Evolutionary conservation across 1,139 yeast genomes (phyloP), one percentile per base, ranked within the genome.

Genomic region (Blastobotrys proliferans): DNA sequence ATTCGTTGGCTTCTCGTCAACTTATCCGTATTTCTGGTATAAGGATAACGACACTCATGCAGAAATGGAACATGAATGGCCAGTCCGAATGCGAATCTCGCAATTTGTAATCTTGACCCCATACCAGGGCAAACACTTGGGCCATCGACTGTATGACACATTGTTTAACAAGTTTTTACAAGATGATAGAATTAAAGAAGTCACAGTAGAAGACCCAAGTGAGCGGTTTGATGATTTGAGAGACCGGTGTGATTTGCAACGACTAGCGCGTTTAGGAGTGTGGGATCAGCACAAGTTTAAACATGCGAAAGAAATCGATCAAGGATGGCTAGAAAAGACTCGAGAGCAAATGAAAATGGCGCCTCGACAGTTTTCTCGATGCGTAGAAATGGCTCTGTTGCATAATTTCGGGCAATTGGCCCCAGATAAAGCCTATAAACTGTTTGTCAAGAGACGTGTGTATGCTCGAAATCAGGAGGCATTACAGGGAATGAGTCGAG

Each of bases 191-290:
- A 77, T 88, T n/a, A 65, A 69, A 30, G 95, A 90, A 56, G 73
- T 92, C 32, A 88, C 92, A 0, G 90, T 94, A 8, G 98, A 92
- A 61, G 98, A 94, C 60, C 98, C 98, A 2, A 86, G 84, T 58
- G 97, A 90, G 61, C 79, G 80, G 34, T 92, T 92, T 64, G 98
- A 92, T 58, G 95, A 86, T 58, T 67, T 94, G 55, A 73, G 98
- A 50, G 97, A 92, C 61, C 69, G 92, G 26, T 74, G 81, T 47
- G 98, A 92, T 59, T 69, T 92, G 52, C 64, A 68, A 36, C 66
- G 84, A 51, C 64, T 88, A 32, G 62, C 48, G 49, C 55, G 36
- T 44, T 51, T 20, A 60, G 69, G 38, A 38, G 63, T 51, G 52
- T 72, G 50, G 53, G 50, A 52, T 10, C 52, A 53, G 21, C 45